Conservation (phyloP, 2,329 filamentous ascomycete genomes). For the Pseudocercospora macadamiae region DNA sequence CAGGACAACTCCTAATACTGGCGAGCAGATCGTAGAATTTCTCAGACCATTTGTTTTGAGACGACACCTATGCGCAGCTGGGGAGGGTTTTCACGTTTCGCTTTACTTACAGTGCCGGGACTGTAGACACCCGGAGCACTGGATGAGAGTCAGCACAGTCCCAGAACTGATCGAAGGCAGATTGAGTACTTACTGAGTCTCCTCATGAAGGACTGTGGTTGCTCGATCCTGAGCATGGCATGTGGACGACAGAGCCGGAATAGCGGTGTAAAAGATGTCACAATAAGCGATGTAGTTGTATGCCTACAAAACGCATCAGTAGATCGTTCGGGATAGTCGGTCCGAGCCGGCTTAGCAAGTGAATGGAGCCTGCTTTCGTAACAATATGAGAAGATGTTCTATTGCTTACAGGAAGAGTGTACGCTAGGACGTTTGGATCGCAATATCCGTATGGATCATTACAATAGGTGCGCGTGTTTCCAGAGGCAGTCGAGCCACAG, state of each 20-base stretch:
- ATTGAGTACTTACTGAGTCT: conserved; percentile 53
- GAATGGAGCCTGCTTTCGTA: too few species aligned
- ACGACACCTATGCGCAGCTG: too few species aligned
- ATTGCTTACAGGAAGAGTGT: conserved; percentile 63
- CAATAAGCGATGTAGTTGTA: conserved; percentile 63
- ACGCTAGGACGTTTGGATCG: conserved; percentile 58
- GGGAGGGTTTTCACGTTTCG: too few species aligned
- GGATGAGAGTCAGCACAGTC: background rate
- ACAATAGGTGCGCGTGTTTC: conserved; percentile 61
- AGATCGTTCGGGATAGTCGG: too few species aligned
- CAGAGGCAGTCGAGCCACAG: conserved; percentile 56
- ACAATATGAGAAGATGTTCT: too few species aligned
- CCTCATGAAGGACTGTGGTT: conserved; percentile 68
- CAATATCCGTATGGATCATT: conserved; percentile 60
- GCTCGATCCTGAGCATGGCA: conserved; percentile 70
- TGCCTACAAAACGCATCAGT: too few species aligned
- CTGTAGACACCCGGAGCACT: conserved; percentile 46
- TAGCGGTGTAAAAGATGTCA: conserved; percentile 60
- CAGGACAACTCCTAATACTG: too few species aligned
- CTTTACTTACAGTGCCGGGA: conserved; percentile 58
- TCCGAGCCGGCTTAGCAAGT: too few species aligned
- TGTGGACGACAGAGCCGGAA: conserved; percentile 52
- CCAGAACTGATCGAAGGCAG: background rate
- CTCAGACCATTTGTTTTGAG: too few species aligned
- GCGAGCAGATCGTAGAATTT: too few species aligned